Percentiles rank a stretch among this genome's conserved stretches.
These are phyloP conservation scores for Xylariaceae sp. DNA, from an alignment of 2,329 filamentous ascomycete species.

Conservation along the genomic window DNA sequence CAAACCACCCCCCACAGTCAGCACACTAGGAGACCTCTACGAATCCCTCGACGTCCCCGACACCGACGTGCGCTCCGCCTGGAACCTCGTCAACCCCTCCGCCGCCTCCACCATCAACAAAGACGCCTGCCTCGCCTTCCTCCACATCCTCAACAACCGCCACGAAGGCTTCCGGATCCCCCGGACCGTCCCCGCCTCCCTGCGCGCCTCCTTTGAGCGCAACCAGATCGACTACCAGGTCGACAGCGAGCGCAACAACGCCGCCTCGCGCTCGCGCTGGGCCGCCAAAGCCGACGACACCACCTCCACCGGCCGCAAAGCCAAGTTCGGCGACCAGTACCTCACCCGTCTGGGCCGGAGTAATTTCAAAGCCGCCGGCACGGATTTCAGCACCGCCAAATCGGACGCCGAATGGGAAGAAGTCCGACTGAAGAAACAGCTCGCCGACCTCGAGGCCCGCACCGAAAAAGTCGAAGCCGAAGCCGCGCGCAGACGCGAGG, in stretches of 20 bases:
- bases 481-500: constrained; percentile 49
- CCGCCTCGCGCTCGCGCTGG: constrained; percentile 63
- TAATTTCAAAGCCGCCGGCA: constrained; percentile 75
- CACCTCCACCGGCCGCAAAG: constrained; percentile 82
- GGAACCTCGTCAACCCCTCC: constrained; percentile 96
- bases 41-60: constrained; percentile 68
- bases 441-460: constrained; percentile 83
- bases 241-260: constrained; percentile 62
- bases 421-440: constrained; percentile 86
- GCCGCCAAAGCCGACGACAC: constrained; percentile 71
- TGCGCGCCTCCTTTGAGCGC: constrained; percentile 86
- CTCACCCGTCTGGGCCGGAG: constrained; percentile 82
- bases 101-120: constrained; percentile 80
- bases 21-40: constrained; percentile 76
- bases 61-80: constrained; percentile 81
- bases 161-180: constrained; percentile 95
- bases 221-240: constrained; percentile 96
- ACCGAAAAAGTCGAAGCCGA: constrained; percentile 75
- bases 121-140: constrained; percentile 87
- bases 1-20: constrained; percentile 47
- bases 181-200: constrained; percentile 81
- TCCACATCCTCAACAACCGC: constrained; percentile 93
- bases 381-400: constrained; percentile 80
- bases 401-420: constrained; percentile 92
- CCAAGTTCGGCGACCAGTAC: constrained; percentile 96